phyloP scores from a whole-genome alignment of 1,139 yeast species.

The Pichia sp. region DNA sequence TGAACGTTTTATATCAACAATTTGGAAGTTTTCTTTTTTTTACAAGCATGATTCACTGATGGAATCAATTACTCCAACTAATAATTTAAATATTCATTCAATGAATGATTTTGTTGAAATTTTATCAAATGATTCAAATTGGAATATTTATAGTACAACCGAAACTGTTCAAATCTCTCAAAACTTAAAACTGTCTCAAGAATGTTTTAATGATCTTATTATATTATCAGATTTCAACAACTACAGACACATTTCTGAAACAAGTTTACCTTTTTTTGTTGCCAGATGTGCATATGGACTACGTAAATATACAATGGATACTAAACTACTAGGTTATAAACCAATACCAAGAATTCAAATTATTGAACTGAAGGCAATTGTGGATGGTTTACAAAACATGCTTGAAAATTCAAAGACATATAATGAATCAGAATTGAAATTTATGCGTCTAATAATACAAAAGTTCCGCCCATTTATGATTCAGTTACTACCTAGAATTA shows the following conservation, averaged over 20 bases:
- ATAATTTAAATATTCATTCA: conserved; percentile 20
- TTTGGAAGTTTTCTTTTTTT: conserved; percentile 46
- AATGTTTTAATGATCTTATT: conserved; percentile 44
- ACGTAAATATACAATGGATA: conserved; percentile 47
- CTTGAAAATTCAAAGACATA: not conserved
- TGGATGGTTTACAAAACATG: conserved; percentile 26
- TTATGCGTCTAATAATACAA: not conserved
- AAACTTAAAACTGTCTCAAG: conserved; percentile 38
- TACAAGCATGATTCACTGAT: conserved; percentile 41
- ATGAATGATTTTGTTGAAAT: conserved; percentile 5
- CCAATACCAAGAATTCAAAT: conserved; percentile 52
- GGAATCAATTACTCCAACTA: conserved; percentile 27
- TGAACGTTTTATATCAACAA: conserved; percentile 36
- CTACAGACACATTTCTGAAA: conserved; percentile 21
- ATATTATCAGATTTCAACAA: conserved; percentile 28
- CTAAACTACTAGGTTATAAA: conserved; percentile 40
- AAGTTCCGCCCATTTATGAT: not conserved
- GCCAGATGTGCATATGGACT: conserved; percentile 47
- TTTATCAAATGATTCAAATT: conserved; percentile 31
- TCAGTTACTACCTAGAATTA: not conserved
- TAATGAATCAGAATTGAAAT: not conserved
- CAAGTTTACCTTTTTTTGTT: conserved; percentile 36
- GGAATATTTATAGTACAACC: conserved; percentile 44
- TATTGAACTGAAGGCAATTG: conserved; percentile 36
- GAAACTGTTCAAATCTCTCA: conserved; percentile 32